Evolutionary conservation across 202 grass and related monocot genomes (phyloP).

Genomic region (Schoenoplectus tabernaemontani): DNA sequence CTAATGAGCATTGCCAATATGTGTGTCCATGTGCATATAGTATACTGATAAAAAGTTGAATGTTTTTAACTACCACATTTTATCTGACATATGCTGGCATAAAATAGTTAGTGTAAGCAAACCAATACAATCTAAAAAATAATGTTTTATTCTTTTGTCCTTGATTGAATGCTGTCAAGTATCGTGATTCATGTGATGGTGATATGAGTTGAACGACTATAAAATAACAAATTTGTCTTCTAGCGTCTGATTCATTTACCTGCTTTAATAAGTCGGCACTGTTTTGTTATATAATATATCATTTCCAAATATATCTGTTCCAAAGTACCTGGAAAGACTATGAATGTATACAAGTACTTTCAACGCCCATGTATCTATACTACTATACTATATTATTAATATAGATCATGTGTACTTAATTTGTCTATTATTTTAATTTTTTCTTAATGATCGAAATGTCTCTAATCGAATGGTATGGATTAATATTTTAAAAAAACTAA

Average conservation of each 20-base stretch:
- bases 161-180: neutral
- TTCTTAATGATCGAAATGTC: too few relatives aligned
- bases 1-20: neutral
- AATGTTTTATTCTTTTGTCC: neutral
- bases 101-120: neutral
- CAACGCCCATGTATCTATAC: neutral
- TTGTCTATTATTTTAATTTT: too few relatives aligned
- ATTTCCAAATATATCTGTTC: neutral
- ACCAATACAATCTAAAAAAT: neutral
- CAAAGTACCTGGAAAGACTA: neutral
- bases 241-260: neutral
- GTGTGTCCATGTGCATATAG: neutral
- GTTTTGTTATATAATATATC: neutral
- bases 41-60: neutral
- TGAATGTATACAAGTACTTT: neutral
- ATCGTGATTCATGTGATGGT: neutral
- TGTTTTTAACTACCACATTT: neutral
- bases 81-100: neutral
- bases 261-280: neutral
- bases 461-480: too few relatives aligned
- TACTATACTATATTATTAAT: too few relatives aligned
- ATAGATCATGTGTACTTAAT: too few relatives aligned
- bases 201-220: neutral
- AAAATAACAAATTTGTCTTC: slow-evolving; percentile 12
- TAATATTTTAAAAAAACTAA: too few relatives aligned